Evolutionary conservation across 768 basidiomycete species (phyloP).

Genomic region (Tricholoma sp.): DNA sequence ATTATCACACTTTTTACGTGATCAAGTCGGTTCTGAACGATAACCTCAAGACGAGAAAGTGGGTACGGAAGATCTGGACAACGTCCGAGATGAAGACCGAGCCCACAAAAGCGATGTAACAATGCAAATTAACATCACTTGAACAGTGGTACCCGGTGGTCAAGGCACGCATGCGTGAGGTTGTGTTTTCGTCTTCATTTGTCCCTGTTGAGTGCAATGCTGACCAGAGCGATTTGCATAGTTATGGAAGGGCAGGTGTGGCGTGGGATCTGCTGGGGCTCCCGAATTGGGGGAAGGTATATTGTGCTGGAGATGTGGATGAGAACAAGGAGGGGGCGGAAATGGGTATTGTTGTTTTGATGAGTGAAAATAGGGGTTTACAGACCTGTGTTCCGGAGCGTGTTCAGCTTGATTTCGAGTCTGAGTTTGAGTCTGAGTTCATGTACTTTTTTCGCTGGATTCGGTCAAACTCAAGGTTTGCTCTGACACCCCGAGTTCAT

Average conservation of each 20-base stretch:
- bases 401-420: too few relatives aligned
- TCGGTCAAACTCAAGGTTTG: too few relatives aligned
- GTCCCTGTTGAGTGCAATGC: background rate
- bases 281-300: conserved; percentile 18
- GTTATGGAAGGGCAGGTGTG: conserved; percentile 6
- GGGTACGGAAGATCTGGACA: background rate
- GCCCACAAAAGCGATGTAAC: background rate
- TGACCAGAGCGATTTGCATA: background rate
- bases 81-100: background rate
- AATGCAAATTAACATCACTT: background rate
- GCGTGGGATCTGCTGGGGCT: conserved; percentile 14
- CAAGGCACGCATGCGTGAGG: background rate
- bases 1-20: too few relatives aligned
- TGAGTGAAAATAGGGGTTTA: too few relatives aligned
- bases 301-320: too few relatives aligned
- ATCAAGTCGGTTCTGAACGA: too few relatives aligned
- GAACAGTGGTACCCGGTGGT: background rate
- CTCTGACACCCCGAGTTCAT: too few relatives aligned
- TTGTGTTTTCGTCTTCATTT: background rate
- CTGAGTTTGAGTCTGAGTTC: too few relatives aligned
- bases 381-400: too few relatives aligned
- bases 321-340: background rate
- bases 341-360: too few relatives aligned
- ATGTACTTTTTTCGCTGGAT: too few relatives aligned
- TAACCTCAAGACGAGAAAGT: too few relatives aligned